These are phyloP conservation scores for Colletotrichum paranaense DNA, from an alignment of 2,329 filamentous ascomycete genomes.

Conservation along the genomic window DNA sequence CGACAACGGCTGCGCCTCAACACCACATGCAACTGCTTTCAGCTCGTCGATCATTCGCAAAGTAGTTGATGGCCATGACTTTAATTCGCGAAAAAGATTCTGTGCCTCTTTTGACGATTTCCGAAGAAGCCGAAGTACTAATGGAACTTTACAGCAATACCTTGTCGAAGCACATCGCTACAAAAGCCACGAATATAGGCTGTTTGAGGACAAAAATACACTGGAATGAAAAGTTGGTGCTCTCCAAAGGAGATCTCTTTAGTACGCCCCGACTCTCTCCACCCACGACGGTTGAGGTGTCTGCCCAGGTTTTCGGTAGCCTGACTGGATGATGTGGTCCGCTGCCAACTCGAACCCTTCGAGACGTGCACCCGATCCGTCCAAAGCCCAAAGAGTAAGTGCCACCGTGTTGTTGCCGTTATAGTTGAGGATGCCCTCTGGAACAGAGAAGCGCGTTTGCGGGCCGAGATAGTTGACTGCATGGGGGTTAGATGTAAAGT, in stretches of 20 bases:
- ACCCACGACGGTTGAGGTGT: slow-evolving; percentile 54
- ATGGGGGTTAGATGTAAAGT: neutral
- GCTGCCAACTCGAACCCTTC: slow-evolving; percentile 48
- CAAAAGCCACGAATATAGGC: neutral
- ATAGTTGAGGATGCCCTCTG: slow-evolving; percentile 75
- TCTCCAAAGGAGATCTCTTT: neutral
- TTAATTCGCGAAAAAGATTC: too few species aligned
- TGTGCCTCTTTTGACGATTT: neutral
- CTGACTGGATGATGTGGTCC: slow-evolving; percentile 47
- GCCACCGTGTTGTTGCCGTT: slow-evolving; percentile 72
- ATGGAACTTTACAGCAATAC: neutral
- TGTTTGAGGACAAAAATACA: neutral
- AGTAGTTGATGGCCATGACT: neutral
- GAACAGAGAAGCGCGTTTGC: slow-evolving; percentile 74
- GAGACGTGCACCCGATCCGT: slow-evolving; percentile 58
- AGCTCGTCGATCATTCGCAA: neutral
- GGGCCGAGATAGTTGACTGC: slow-evolving; percentile 72
- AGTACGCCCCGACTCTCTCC: slow-evolving; percentile 59
- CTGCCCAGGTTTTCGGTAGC: slow-evolving; percentile 31
- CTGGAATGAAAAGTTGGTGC: neutral
- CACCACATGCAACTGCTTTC: neutral
- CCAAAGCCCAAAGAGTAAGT: slow-evolving; percentile 72
- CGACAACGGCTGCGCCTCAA: slow-evolving; percentile 2
- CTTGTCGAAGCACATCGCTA: neutral
- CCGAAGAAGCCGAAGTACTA: neutral